Conservation (phyloP, 495 filamentous ascomycete genomes). For the Xylaria flabelliformis region DNA sequence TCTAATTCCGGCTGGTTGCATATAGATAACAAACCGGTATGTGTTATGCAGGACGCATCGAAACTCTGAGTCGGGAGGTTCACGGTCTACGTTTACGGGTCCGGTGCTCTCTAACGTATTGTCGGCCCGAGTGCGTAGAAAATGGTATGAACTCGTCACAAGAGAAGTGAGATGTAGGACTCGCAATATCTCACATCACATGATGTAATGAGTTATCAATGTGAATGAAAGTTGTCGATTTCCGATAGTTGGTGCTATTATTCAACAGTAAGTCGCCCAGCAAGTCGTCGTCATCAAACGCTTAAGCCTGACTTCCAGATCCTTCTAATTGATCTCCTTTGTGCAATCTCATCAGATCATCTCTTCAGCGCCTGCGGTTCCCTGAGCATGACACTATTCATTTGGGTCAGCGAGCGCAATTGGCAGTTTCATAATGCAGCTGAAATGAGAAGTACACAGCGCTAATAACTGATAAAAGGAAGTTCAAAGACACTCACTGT, state of each 20-base stretch:
- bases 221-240: background rate
- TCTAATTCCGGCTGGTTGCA: background rate
- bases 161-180: background rate
- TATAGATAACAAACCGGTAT: background rate
- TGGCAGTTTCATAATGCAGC: background rate
- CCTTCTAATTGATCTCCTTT: background rate
- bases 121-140: background rate
- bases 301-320: background rate
- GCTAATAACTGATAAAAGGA: background rate
- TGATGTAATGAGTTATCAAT: no score
- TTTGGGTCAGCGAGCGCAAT: background rate
- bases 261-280: background rate
- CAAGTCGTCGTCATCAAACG: background rate
- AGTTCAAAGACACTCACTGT: background rate
- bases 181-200: no score
- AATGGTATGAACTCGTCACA: background rate
- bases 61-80: background rate
- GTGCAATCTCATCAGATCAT: background rate
- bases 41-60: background rate
- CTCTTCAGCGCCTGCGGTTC: constrained; percentile 6
- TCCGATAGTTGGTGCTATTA: background rate
- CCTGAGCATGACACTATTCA: constrained; percentile 16
- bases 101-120: background rate
- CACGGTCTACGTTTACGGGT: background rate
- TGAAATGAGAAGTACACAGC: background rate